Conservation (phyloP, 306 rosid genomes). For the Coriaria nepalensis region DNA sequence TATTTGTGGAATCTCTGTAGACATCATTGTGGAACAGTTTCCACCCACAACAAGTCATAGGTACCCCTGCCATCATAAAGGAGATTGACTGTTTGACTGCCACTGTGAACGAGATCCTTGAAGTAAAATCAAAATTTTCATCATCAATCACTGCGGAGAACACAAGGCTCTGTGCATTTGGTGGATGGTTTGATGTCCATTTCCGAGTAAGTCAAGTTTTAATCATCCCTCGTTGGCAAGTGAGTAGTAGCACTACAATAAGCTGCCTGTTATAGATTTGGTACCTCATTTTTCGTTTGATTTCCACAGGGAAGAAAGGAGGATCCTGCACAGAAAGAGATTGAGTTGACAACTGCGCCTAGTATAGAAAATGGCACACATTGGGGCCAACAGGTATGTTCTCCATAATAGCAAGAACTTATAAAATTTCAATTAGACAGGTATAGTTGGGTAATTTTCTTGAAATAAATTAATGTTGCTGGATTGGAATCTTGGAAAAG, state of each 20-base stretch:
- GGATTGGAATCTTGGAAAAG: too few species aligned
- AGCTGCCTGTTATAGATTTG: slow-evolving; percentile 3
- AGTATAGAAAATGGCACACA: slow-evolving; percentile 55
- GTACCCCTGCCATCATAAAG: slow-evolving; percentile 58
- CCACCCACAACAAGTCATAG: slow-evolving; percentile 82
- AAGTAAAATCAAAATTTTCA: slow-evolving; percentile 44
- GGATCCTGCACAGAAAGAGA: slow-evolving; percentile 66
- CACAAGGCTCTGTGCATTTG: slow-evolving; percentile 64
- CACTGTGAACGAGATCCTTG: slow-evolving; percentile 60
- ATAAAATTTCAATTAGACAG: not conserved
- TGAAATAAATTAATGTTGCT: too few species aligned
- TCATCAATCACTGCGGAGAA: slow-evolving; percentile 40
- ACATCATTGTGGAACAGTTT: slow-evolving; percentile 87
- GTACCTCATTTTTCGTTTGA: slow-evolving; percentile 11
- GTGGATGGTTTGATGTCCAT: slow-evolving; percentile 98
- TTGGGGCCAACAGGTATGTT: slow-evolving; percentile 94
- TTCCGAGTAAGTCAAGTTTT: slow-evolving; percentile 54
- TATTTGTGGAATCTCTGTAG: slow-evolving; percentile 26
- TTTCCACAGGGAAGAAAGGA: slow-evolving; percentile 66
- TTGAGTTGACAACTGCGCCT: slow-evolving; percentile 89
- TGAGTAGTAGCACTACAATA: slow-evolving; percentile 2
- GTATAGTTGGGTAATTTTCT: not conserved
- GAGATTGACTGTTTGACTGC: slow-evolving; percentile 90
- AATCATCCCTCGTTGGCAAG: slow-evolving; percentile 2
- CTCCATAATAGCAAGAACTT: not conserved